Evolutionary conservation across 164 flowering plant species (phyloP).

Genomic region (Kingdonia uniflora): DNA sequence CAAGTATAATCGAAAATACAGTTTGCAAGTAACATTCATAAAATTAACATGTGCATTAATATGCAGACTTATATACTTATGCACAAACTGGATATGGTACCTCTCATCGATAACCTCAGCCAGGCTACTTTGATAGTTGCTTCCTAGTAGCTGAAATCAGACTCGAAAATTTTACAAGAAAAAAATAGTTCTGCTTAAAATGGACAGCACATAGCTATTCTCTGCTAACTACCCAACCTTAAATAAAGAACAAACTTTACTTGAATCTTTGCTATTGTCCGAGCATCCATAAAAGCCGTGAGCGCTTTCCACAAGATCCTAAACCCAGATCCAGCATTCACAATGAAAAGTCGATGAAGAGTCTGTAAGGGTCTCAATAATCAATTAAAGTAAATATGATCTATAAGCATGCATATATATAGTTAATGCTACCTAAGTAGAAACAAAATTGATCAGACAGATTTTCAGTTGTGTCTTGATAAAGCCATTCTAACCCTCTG

Average conservation of each 20-base stretch:
- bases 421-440: no score
- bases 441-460: no score
- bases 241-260: constrained; percentile 17
- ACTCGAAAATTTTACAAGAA: no score
- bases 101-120: constrained; percentile 46
- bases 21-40: neutral
- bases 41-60: neutral
- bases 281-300: constrained; percentile 48
- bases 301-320: constrained; percentile 53
- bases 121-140: constrained; percentile 34
- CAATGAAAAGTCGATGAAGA: constrained; percentile 44
- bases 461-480: no score
- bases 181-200: no score
- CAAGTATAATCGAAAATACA: neutral
- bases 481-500: no score
- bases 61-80: neutral
- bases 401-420: no score
- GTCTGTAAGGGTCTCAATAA: constrained; percentile 31
- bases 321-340: constrained; percentile 75
- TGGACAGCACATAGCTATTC: no score
- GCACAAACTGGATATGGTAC: constrained; percentile 15
- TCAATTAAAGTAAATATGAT: no score
- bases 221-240: no score
- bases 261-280: constrained; percentile 49
- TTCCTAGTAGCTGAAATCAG: constrained; percentile 47